Conservation (phyloP, 257 asterid species). For the Solanum medicagineum region DNA sequence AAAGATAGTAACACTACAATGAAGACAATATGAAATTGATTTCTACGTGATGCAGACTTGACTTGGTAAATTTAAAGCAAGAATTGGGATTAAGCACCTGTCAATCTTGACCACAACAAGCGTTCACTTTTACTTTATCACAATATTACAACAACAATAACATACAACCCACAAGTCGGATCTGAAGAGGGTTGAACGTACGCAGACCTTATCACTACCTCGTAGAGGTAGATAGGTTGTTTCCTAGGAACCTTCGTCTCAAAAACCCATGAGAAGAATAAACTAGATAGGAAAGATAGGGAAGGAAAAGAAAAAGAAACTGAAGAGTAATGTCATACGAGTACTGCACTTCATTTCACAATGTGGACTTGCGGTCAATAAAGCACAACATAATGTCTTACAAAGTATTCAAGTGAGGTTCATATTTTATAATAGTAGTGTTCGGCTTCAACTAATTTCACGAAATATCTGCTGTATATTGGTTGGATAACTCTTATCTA, state of each 20-base stretch:
- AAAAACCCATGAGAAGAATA: too few species aligned
- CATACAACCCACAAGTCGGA: too few species aligned
- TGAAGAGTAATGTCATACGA: too few species aligned
- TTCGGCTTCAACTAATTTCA: neutral
- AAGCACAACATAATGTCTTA: neutral
- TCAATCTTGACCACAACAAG: neutral
- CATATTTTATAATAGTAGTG: neutral
- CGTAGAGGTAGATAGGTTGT: too few species aligned
- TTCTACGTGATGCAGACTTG: neutral
- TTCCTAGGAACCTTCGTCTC: too few species aligned
- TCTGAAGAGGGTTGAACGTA: too few species aligned
- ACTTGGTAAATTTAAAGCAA: neutral
- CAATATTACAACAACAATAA: too few species aligned
- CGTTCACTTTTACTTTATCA: too few species aligned
- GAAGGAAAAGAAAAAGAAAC: too few species aligned
- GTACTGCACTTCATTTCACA: neutral
- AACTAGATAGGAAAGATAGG: too few species aligned
- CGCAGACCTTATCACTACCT: too few species aligned
- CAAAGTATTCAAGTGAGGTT: neutral
- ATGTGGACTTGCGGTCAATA: neutral
- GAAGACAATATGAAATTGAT: neutral
- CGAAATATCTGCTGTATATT: too few species aligned
- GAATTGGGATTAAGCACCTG: neutral
- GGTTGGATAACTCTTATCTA: neutral
- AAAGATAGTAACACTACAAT: neutral